Evolutionary conservation across 2,329 filamentous ascomycete genomes (phyloP), one percentile per base, ranked within the genome.

Genomic region (Fusarium musae): DNA sequence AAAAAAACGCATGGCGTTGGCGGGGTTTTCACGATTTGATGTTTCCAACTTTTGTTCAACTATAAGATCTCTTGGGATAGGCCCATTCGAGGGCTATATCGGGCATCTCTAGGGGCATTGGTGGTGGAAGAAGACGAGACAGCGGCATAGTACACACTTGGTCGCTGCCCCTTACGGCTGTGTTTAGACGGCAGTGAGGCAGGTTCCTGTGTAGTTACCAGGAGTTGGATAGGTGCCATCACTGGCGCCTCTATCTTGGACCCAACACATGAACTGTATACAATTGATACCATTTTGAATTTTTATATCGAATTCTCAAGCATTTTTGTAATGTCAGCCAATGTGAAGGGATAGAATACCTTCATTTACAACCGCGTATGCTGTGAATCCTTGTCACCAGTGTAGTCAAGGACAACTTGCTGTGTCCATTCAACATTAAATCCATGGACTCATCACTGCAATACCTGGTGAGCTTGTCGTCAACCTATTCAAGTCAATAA

Each of bases 251-350:
- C 56, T 34, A 66, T 63, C 50, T 64, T 67, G 72, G 66, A 73
- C 59, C 47, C 28, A 52, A 56, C 54, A 63, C 54, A 59, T 49
- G 53, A 69, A 46, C 42, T 66, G 63, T 60, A 50, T 59, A 69
- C 70, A 77, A 77, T 77, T 77, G 75, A 77, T 77, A 77, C 73
- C 75, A 77, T 36, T 66, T 75, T 71, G 70, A 66, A 70, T 54
- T 66, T 21, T 63, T n/a, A 11, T 17, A 19, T 32, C 32, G 30
- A 17, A 3, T 40, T n/a, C 52, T 63, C 16, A 26, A 39, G 19
- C 19, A 40, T 15, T 11, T n/a, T 23, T 37, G 11, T 46, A 2
- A 53, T 53, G 15, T 21, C 13, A 21, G 17, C 19, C 19, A 28
- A 37, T n/a, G 34, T 50, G n/a, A 23, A 23, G 2, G 16, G 11